These are phyloP conservation scores for Musa itinerans DNA, from an alignment of 176 grass and related monocot species.

Conservation along the genomic window DNA sequence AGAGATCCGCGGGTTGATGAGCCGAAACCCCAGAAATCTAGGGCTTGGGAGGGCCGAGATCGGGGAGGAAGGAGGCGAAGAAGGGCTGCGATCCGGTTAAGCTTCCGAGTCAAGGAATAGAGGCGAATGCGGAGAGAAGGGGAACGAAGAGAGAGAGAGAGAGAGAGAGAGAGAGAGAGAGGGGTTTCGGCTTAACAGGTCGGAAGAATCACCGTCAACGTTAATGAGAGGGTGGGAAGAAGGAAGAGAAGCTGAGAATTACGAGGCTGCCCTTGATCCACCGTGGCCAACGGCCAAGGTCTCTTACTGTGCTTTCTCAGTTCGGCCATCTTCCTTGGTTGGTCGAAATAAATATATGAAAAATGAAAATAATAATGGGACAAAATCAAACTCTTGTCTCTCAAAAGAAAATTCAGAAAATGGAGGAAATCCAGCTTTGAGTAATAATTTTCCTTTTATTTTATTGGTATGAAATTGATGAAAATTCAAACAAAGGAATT, in stretches of 20 bases:
- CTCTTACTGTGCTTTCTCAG: too few relatives aligned
- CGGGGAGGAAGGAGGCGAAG: not conserved
- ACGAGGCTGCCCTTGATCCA: not conserved
- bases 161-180: not conserved
- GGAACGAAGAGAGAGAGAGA: not conserved
- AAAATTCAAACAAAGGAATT: too few relatives aligned
- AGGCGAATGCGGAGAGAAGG: not conserved
- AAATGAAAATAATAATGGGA: too few relatives aligned
- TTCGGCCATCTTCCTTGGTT: too few relatives aligned
- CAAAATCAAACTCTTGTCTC: too few relatives aligned
- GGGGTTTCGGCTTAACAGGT: not conserved
- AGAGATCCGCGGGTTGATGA: not conserved
- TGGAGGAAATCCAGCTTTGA: too few relatives aligned
- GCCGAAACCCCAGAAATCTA: slow-evolving; percentile 5
- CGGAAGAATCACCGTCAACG: not conserved
- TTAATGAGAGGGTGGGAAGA: not conserved
- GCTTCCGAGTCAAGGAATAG: not conserved
- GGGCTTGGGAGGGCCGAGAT: not conserved
- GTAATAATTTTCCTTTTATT: too few relatives aligned
- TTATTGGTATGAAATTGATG: too few relatives aligned
- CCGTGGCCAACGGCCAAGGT: not conserved
- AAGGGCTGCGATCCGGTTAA: not conserved
- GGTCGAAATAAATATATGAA: too few relatives aligned
- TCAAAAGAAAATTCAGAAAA: too few relatives aligned
- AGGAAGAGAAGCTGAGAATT: not conserved